Base-by-base conservation (phyloP, 805 yeast genomes). In the Saccharomycopsis sp. region DNA sequence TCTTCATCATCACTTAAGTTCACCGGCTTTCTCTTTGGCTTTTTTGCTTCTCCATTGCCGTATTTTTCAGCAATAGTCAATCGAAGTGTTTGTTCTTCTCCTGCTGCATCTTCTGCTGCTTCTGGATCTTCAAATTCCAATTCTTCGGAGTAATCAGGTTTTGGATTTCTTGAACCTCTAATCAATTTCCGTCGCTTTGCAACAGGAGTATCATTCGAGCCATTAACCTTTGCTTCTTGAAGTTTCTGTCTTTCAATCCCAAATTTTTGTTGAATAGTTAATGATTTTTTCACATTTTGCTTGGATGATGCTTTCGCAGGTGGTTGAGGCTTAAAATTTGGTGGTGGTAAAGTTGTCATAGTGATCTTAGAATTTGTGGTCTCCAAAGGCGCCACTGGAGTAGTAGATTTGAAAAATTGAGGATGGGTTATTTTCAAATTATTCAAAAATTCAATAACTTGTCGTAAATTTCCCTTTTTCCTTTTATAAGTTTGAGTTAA, bases 131-230 rank as follows among this genome's bases (percentile, higher is more conserved):
- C 54, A 47, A 55, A 40, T 29, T 56, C 35, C 7, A 54, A 39
- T 57, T 66, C 57, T 60, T 60, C 50, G 53, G 62, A 56, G 54
- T 65, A 52, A 36, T 61, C 62, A 3, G 59, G 50, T 16, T 56
- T 53, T 11, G 48, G 50, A 13, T 46, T 47, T 36, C 52, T 57
- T 14, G 68, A 60, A 3, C 67, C 74, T 48, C 70, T 62, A 2
- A 69, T 67, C 19, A 68, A 55, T 35, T 62, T 61, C 48, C 72
- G 60, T 48, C 58, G 65, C 53, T 65, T 68, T 7, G 54, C 52
- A n/a, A 44, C 37, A 9, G 48, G 48, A 9, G 38, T 17, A 23
- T 28, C 38, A 34, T 47, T n/a, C 29, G n/a, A n/a, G n/a, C n/a
- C n/a, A n/a, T n/a, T n/a, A n/a, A n/a, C n/a, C n/a, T n/a, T n/a